Base-by-base conservation (phyloP, 305 asterid genomes). In the Fraxinus greggii region DNA sequence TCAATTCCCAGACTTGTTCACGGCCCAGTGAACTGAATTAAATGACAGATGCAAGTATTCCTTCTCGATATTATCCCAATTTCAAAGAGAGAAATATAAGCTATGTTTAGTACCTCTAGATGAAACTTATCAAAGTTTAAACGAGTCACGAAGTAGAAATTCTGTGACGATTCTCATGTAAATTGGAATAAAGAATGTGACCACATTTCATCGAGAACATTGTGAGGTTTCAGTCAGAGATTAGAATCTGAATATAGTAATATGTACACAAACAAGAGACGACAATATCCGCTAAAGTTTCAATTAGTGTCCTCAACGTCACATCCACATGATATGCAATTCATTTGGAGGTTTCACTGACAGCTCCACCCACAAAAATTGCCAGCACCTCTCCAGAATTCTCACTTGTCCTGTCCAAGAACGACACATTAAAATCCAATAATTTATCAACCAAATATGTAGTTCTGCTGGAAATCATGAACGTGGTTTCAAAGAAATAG, bases 371-470 rank as follows among this genome's bases (percentile, higher is more conserved):
- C 28, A 48, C 51, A 12, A 79, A 38, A 21, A 15, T 70, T 45
- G 19, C 28, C 81, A 42, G 51, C 78, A 70, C 79, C 38, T 36
- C 80, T 69, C 80, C 75, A 78, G 78, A 72, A 23, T 79, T 76
- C 84, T 86, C 84, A 86, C 63, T 51, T 80, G 15, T 82, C 89
- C 88, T 89, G 89, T 83, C 75, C 79, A 69, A 83, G 77, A 83
- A 80, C 65, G 76, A 35, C 35, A 73, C 24, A 76, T 28, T 21
- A n/a, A 5, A 6, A 54, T 13, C 8, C 9, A 19, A 54, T 4
- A 54, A 54, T 54, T 15, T n/a, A 54, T 54, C 65, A 54, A 19
- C 65, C 7, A 54, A 54, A n/a, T n/a, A 54, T 3, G 54, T 6
- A 54, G 65, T 54, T 7, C 65, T 54, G 65, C 21, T 15, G 65